A percentile compares a stretch with the other conserved stretches of the same genome.
phyloP scores from a whole-genome alignment of 2,329 filamentous ascomycete genomes.

The Epichloe elymi region DNA sequence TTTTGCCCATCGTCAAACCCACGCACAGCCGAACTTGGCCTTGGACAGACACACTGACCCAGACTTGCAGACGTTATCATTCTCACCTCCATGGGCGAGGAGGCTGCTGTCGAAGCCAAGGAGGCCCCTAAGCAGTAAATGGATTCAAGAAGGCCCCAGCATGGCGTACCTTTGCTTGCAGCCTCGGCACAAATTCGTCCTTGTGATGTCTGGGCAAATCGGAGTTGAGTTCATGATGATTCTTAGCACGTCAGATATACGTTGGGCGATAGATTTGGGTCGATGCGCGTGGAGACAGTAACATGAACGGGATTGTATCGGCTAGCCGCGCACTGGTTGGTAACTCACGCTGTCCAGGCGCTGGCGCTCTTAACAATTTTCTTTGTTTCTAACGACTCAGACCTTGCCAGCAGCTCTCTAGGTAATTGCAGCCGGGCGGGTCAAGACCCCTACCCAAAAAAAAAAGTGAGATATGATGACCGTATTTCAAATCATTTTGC shows the following conservation, averaged over 20 bases:
- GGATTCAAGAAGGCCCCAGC: constrained; percentile 8
- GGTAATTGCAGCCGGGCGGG: constrained; percentile 19
- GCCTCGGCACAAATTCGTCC: constrained; percentile 11
- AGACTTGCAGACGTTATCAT: constrained; percentile 65
- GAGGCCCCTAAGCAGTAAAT: constrained; percentile 51
- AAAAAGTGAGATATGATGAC: constrained; percentile 24
- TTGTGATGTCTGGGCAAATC: constrained; percentile 14
- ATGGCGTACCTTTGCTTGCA: constrained; percentile 13
- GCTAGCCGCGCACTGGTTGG: constrained; percentile 24
- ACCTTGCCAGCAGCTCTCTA: constrained; percentile 17
- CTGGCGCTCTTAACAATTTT: constrained; percentile 14
- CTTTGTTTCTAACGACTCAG: constrained; percentile 24
- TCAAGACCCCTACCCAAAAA: constrained; percentile 18
- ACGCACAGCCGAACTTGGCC: not conserved
- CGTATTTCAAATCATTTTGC: not conserved
- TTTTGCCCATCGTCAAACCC: not conserved
- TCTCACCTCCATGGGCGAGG: constrained; percentile 92
- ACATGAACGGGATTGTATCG: constrained; percentile 32
- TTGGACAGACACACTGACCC: not conserved
- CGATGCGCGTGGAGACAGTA: constrained; percentile 25
- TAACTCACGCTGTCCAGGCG: constrained; percentile 14
- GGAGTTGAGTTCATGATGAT: constrained; percentile 17
- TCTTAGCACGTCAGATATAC: constrained; percentile 21
- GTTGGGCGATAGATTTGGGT: constrained; percentile 26
- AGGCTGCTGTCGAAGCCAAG: constrained; percentile 85